A percentile compares a stretch with the other conserved stretches of the same genome.
phyloP scores from a whole-genome alignment of 148 eudicot species.

The Nyssa sinensis region DNA sequence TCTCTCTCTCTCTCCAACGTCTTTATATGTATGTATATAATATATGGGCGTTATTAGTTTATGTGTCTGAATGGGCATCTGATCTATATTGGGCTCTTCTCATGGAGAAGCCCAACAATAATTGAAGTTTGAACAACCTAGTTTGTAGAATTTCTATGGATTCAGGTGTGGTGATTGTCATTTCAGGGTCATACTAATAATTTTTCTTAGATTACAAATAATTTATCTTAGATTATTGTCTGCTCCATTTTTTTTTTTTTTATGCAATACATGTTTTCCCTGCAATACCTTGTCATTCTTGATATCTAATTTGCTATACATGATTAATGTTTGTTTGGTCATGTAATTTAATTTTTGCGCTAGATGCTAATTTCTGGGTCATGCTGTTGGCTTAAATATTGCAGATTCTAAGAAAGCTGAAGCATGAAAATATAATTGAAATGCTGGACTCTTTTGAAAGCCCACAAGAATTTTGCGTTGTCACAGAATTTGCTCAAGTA shows the following conservation, averaged over 20 bases:
- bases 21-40: too few species aligned
- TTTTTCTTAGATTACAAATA: too few species aligned
- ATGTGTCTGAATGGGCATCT: background rate
- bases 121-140: background rate
- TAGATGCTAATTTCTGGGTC: constrained; percentile 3
- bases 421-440: constrained; percentile 92
- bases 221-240: too few species aligned
- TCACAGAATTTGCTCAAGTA: constrained; percentile 98
- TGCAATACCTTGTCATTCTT: background rate
- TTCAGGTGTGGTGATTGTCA: background rate
- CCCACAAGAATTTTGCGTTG: constrained; percentile 91
- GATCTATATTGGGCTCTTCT: background rate
- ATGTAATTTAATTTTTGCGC: background rate
- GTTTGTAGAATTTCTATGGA: background rate
- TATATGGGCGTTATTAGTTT: background rate
- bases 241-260: too few species aligned
- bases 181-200: background rate
- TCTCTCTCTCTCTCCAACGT: background rate
- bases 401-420: constrained; percentile 89
- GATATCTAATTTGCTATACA: background rate
- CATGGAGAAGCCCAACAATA: background rate
- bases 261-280: background rate
- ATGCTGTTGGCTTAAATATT: constrained; percentile 3
- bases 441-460: constrained; percentile 99
- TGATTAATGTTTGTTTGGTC: background rate